phyloP scores from a whole-genome alignment of 2,329 filamentous ascomycete species.

The Alternaria novae-zelandiae region DNA sequence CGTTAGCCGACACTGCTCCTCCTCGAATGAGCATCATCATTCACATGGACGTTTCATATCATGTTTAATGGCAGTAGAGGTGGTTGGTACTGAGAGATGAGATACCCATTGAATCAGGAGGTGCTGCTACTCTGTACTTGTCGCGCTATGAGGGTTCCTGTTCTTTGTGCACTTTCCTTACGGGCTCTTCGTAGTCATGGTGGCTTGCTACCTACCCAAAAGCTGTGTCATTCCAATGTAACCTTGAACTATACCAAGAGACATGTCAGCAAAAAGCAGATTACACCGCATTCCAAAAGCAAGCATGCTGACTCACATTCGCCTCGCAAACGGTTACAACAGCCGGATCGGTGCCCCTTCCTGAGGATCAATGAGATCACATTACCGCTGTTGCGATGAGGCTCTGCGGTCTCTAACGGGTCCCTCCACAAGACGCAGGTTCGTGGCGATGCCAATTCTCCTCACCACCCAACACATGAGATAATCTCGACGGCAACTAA shows the following conservation, averaged over 20 bases:
- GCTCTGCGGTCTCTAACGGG: slow-evolving; percentile 7
- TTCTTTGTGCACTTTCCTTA: slow-evolving; percentile 29
- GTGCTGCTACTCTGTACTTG: slow-evolving; percentile 40
- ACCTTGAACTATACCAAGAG: not conserved
- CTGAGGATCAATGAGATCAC: not conserved
- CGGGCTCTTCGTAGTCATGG: slow-evolving; percentile 14
- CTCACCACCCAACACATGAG: not conserved
- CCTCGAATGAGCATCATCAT: slow-evolving; percentile 35
- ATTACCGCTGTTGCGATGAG: slow-evolving; percentile 2
- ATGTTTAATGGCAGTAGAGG: slow-evolving; percentile 36
- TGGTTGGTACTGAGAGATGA: slow-evolving; percentile 48
- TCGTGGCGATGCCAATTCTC: not conserved
- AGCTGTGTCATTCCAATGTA: slow-evolving; percentile 6
- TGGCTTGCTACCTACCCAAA: slow-evolving; percentile 16
- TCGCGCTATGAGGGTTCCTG: slow-evolving; percentile 25
- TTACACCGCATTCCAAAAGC: not conserved
- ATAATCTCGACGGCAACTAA: not conserved
- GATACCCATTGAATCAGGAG: slow-evolving; percentile 50
- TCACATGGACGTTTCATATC: slow-evolving; percentile 28
- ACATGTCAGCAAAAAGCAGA: not conserved
- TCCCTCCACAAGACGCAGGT: not conserved
- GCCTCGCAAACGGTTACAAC: not conserved
- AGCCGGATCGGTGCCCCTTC: not conserved
- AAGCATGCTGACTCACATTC: not conserved
- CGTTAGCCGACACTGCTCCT: slow-evolving; percentile 31